These are phyloP conservation scores for Paecilomyces dactylethromorphus DNA, from an alignment of 2,329 filamentous ascomycete species.

Conservation along the genomic window DNA sequence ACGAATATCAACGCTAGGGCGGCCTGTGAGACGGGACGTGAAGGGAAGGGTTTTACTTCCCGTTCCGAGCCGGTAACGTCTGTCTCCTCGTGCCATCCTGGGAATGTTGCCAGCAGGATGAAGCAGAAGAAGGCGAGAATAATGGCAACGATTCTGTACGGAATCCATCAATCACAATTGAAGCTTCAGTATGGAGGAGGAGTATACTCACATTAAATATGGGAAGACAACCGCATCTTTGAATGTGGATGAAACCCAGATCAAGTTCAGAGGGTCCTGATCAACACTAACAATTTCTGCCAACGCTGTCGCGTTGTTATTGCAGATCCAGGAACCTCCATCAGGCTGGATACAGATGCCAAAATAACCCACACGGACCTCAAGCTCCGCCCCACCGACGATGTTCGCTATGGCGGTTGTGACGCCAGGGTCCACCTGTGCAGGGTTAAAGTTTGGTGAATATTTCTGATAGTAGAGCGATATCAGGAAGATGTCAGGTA, in stretches of 20 bases:
- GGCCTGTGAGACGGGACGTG: slow-evolving; percentile 83
- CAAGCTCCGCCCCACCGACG: slow-evolving; percentile 73
- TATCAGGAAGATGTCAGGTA: slow-evolving; percentile 93
- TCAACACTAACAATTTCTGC: slow-evolving; percentile 84
- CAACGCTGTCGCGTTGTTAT: slow-evolving; percentile 90
- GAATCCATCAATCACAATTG: slow-evolving; percentile 4
- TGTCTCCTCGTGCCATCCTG: slow-evolving; percentile 91
- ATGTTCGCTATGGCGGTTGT: slow-evolving; percentile 83
- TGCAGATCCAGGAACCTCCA: slow-evolving; percentile 86
- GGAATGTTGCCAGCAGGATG: slow-evolving; percentile 90
- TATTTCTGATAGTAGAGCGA: slow-evolving; percentile 95
- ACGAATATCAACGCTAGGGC: slow-evolving; percentile 86
- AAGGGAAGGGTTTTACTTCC: slow-evolving; percentile 91
- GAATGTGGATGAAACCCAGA: slow-evolving; percentile 95
- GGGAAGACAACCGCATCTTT: slow-evolving; percentile 98
- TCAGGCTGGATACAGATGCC: slow-evolving; percentile 94
- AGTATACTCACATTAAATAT: slow-evolving; percentile 70
- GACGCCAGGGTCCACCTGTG: slow-evolving; percentile 86
- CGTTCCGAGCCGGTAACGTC: slow-evolving; percentile 74
- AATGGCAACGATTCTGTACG: slow-evolving; percentile 80
- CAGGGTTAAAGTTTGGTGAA: slow-evolving; percentile 70
- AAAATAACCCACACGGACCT: slow-evolving; percentile 94
- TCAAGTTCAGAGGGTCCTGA: slow-evolving; percentile 91
- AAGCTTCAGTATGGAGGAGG: not conserved
- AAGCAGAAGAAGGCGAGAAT: slow-evolving; percentile 96